A percentile compares a stretch with the other conserved stretches of the same genome.
phyloP scores from a whole-genome alignment of 176 grass and related monocot genomes.

The Tillandsia leiboldiana region DNA sequence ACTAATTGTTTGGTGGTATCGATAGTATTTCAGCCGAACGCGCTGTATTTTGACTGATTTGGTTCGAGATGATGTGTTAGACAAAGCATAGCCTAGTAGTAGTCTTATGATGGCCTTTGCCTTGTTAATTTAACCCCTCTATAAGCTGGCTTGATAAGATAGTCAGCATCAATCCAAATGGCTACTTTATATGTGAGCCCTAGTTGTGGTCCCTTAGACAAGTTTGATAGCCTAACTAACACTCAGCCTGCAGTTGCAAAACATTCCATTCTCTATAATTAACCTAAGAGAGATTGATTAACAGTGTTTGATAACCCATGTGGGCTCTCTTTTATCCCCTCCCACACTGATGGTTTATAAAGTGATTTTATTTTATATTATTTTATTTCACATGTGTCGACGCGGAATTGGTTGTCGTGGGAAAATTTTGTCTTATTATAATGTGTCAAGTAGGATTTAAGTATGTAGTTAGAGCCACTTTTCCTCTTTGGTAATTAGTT shows the following conservation, averaged over 20 bases:
- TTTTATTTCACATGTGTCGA: background rate
- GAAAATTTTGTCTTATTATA: background rate
- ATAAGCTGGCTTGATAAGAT: too few species aligned
- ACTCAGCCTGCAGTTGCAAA: conserved; percentile 29
- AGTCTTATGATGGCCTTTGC: too few species aligned
- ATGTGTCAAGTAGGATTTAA: background rate
- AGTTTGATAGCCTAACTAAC: conserved; percentile 24
- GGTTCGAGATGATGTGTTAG: too few species aligned
- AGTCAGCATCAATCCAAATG: conserved; percentile 28
- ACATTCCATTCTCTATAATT: conserved; percentile 36
- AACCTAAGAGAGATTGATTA: conserved; percentile 11
- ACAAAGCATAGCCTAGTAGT: too few species aligned
- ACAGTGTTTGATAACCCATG: background rate
- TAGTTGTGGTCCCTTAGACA: conserved; percentile 14
- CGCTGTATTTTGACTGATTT: too few species aligned
- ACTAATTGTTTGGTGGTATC: too few species aligned
- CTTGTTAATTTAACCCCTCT: too few species aligned
- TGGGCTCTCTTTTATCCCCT: background rate
- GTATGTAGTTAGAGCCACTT: too few species aligned
- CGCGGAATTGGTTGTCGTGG: background rate
- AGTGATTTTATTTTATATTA: background rate
- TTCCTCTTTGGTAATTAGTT: background rate
- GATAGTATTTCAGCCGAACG: too few species aligned
- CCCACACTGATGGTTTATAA: background rate
- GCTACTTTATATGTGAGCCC: conserved; percentile 39